Percentiles rank a stretch among this genome's conserved stretches.
These are phyloP conservation scores for Alnus rubra DNA, from an alignment of 306 rosid genomes.

Conservation along the genomic window DNA sequence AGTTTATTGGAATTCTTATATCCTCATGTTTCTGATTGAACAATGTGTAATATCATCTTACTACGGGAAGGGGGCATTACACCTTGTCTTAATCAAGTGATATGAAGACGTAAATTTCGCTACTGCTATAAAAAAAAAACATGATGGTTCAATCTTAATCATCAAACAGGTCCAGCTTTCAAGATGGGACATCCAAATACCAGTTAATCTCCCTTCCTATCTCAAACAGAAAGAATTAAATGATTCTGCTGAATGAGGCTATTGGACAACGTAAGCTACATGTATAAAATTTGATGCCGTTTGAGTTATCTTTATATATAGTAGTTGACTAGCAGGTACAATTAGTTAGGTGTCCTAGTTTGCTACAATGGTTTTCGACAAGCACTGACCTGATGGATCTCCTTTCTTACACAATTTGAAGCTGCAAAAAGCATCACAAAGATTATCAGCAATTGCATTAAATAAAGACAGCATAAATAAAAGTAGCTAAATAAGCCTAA, in stretches of 20 bases:
- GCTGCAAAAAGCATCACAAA: slow-evolving; percentile 46
- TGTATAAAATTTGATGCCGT: neutral
- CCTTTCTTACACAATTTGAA: slow-evolving; percentile 86
- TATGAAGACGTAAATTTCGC: neutral
- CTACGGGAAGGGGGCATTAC: too few relatives aligned
- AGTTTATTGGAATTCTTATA: too few relatives aligned
- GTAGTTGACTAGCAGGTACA: neutral
- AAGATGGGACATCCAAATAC: neutral
- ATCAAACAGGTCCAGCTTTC: neutral
- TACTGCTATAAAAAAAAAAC: neutral
- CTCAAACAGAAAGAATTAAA: neutral
- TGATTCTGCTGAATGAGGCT: neutral
- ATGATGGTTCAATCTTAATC: neutral
- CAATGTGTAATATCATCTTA: too few relatives aligned
- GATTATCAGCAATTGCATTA: neutral
- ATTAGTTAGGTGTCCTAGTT: neutral
- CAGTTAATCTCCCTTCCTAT: neutral
- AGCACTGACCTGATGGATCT: slow-evolving; percentile 85
- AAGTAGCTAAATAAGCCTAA: slow-evolving; percentile 5
- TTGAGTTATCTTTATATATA: neutral
- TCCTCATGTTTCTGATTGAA: too few relatives aligned
- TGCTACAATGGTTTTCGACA: slow-evolving; percentile 5
- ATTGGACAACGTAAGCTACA: neutral
- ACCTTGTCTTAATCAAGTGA: neutral
- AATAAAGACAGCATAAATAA: neutral